These are phyloP conservation scores for Schizochytrium sp. DNA, from an alignment of 108 stramenopile genomes.

Conservation along the genomic window DNA sequence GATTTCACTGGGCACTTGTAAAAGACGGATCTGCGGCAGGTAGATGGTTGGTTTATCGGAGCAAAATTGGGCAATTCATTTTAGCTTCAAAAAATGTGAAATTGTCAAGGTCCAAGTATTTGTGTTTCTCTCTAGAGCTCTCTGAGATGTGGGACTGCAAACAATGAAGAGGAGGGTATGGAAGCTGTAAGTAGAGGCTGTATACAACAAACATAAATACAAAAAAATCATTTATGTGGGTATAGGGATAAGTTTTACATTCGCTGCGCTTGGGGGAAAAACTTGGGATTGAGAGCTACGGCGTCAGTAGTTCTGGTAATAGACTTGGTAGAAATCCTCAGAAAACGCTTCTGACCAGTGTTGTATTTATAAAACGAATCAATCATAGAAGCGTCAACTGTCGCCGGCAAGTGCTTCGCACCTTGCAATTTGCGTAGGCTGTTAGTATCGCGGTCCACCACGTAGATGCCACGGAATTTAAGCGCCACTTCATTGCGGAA, in stretches of 20 bases:
- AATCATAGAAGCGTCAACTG: background rate
- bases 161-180: too few relatives aligned
- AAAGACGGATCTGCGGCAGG: too few relatives aligned
- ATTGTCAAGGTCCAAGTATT: too few relatives aligned
- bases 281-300: conserved; percentile 51
- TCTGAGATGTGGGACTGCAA: too few relatives aligned
- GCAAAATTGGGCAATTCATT: too few relatives aligned
- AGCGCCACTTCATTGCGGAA: conserved; percentile 54
- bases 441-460: background rate
- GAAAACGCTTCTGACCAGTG: conserved; percentile 54
- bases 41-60: too few relatives aligned
- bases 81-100: too few relatives aligned
- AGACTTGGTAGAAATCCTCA: conserved; percentile 27
- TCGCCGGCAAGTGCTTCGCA: conserved; percentile 5
- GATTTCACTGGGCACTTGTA: too few relatives aligned
- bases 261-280: conserved; percentile 21
- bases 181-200: too few relatives aligned
- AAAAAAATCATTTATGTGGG: too few relatives aligned
- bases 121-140: too few relatives aligned
- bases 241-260: background rate
- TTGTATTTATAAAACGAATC: conserved; percentile 55
- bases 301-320: conserved; percentile 42
- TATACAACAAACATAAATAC: too few relatives aligned
- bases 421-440: conserved; percentile 3
- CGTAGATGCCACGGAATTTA: conserved; percentile 48